A percentile compares a stretch with the other conserved stretches of the same genome.
Conservation (phyloP, 169 alveolate genomes). For the Condylostoma magnum region DNA sequence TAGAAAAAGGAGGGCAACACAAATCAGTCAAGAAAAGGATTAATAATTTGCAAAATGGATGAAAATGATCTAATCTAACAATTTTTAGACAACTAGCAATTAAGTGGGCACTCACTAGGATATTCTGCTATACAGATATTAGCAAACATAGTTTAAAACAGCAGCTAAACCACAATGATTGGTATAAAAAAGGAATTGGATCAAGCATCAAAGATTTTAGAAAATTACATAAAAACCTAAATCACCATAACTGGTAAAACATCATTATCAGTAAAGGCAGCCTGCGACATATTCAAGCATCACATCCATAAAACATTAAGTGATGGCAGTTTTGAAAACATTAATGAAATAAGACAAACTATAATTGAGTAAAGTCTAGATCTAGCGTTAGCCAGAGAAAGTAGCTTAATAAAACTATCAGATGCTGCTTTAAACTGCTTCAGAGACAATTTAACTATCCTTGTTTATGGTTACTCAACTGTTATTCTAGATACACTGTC, state of each 20-base stretch:
- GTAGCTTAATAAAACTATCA: background rate
- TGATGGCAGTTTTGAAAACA: background rate
- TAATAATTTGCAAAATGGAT: no score
- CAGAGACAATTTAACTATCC: slow-evolving; percentile 39
- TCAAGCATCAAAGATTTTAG: no score
- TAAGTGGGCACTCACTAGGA: no score
- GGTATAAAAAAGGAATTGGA: no score
- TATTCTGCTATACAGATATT: no score
- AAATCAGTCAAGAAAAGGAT: no score
- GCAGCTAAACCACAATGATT: no score
- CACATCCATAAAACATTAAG: slow-evolving; percentile 4
- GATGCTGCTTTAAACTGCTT: slow-evolving; percentile 15
- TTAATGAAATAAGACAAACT: background rate
- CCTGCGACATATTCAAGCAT: slow-evolving; percentile 24
- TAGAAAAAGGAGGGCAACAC: no score
- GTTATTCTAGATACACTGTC: slow-evolving; percentile 53
- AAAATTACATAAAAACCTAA: no score
- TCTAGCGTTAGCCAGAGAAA: background rate
- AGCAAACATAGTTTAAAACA: no score
- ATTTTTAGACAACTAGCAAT: no score
- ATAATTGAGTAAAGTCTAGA: background rate
- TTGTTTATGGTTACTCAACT: slow-evolving; percentile 67
- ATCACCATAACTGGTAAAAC: slow-evolving; percentile 28
- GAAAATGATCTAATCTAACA: no score
- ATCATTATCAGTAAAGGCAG: slow-evolving; percentile 20